Percentiles rank a stretch among this genome's conserved stretches.
These are phyloP conservation scores for Euphrasia confusa DNA, from an alignment of 257 asterid genomes.

Conservation along the genomic window DNA sequence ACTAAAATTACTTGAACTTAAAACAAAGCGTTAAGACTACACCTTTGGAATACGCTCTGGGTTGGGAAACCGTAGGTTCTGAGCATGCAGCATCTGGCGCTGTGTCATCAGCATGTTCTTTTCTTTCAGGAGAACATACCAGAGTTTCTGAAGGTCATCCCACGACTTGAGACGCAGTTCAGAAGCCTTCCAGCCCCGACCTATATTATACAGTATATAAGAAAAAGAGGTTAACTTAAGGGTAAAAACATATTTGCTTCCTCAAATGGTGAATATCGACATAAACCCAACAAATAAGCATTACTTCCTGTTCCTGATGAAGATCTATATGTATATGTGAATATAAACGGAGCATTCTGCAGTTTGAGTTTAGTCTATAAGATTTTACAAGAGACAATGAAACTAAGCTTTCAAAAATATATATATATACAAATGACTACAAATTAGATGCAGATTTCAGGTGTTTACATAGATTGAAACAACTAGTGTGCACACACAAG, in stretches of 20 bases:
- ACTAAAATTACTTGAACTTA: neutral
- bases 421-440: neutral
- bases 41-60: slow-evolving; percentile 95
- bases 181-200: slow-evolving; percentile 94
- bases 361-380: neutral
- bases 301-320: neutral
- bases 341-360: neutral
- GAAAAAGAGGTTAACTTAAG: slow-evolving; percentile 8
- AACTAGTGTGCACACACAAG: neutral
- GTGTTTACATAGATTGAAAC: neutral
- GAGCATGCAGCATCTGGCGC: slow-evolving; percentile 88
- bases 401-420: too few relatives aligned
- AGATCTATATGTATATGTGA: neutral
- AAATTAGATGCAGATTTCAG: neutral
- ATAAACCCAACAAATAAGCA: slow-evolving; percentile 10
- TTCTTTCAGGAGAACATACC: slow-evolving; percentile 87
- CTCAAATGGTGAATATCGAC: neutral
- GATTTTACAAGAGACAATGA: too few relatives aligned
- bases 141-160: slow-evolving; percentile 94
- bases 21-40: slow-evolving; percentile 11
- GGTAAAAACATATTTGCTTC: neutral
- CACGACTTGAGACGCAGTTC: slow-evolving; percentile 95
- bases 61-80: slow-evolving; percentile 65
- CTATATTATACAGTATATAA: slow-evolving; percentile 35
- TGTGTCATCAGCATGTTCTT: slow-evolving; percentile 93